Conservation (phyloP, 805 yeast species). For the Candida sphagnicola region DNA sequence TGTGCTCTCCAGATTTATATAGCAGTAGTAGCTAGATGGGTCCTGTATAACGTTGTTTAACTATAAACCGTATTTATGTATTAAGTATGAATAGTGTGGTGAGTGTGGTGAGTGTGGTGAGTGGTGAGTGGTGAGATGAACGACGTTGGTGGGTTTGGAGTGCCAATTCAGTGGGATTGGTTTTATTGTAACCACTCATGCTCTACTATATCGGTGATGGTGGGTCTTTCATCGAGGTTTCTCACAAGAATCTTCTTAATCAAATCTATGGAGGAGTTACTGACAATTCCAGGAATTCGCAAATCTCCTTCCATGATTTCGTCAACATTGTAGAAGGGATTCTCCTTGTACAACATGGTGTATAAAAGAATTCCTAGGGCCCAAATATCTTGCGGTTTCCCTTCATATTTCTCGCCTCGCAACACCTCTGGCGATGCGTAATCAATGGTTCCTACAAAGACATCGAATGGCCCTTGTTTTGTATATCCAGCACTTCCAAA, state of each 20-base stretch:
- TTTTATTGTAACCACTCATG: slow-evolving; percentile 61
- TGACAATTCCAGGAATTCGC: slow-evolving; percentile 62
- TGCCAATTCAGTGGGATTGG: too few relatives aligned
- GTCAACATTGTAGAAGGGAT: slow-evolving; percentile 93
- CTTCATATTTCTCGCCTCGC: slow-evolving; percentile 83
- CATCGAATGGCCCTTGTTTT: slow-evolving; percentile 91
- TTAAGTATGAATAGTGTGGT: too few relatives aligned
- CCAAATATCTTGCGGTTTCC: slow-evolving; percentile 96
- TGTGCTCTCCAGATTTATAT: too few relatives aligned
- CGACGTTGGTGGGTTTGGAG: not conserved
- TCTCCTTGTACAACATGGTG: slow-evolving; percentile 87
- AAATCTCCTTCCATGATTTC: slow-evolving; percentile 91
- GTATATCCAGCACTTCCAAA: slow-evolving; percentile 94
- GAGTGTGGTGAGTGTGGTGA: too few relatives aligned
- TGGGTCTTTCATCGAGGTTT: slow-evolving; percentile 63
- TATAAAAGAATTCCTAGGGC: slow-evolving; percentile 89
- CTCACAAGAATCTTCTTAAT: slow-evolving; percentile 67
- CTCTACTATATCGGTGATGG: slow-evolving; percentile 62
- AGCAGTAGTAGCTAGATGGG: too few relatives aligned
- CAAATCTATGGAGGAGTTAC: slow-evolving; percentile 57
- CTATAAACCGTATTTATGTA: too few relatives aligned
- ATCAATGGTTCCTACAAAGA: slow-evolving; percentile 95
- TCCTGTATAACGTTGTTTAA: too few relatives aligned
- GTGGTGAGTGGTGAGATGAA: not conserved
- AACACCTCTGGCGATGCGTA: slow-evolving; percentile 97